Evolutionary conservation across 192 early-diverging fungal genomes (phyloP), one percentile per base, ranked within the genome.

Genomic region (Podila verticillata): DNA sequence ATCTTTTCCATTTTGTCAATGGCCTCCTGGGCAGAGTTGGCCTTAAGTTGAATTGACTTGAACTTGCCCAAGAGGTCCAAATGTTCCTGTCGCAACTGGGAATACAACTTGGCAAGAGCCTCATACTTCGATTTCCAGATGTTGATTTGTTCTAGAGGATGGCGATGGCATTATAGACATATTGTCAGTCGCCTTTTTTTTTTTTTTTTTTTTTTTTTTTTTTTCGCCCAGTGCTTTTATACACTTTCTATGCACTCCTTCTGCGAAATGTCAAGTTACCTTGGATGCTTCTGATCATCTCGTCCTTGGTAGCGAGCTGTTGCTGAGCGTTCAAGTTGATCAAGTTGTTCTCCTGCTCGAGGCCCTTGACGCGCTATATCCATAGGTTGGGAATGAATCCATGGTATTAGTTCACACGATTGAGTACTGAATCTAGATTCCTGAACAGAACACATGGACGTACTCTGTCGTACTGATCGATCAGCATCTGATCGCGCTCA

Each of bases 111-210:
- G 64, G 97, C 97, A 47, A 99, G 85, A 20, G 96, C 94, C 82
- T 98, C 96, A 82, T 98, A 98, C 84, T 98, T 99, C 81, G 97
- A 93, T 86, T 93, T 96, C 95, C 96, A 97, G 83, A 97, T 94
- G 75, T 93, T 91, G 29, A 99, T 87, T 89, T 99, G 95, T 39
- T 96, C 95, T 92, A 63, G 22, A 28, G 34, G 28, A 36, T 44
- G 68, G 31, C n/a, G n/a, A n/a, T 57, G 17, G 31, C 8, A 48
- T 31, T n/a, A 49, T 48, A 48, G 44, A 26, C 47, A 34, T 5
- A 19, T 24, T 3, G 30, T 63, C n/a, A n/a, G n/a, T n/a, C n/a
- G n/a, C n/a, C n/a, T n/a, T n/a, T n/a, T n/a, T n/a, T n/a, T n/a
- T n/a, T n/a, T n/a, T n/a, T n/a, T n/a, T n/a, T n/a, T n/a, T n/a